Percentiles rank a stretch among this genome's conserved stretches.
phyloP scores from a whole-genome alignment of 257 asterid species.

The Gentiana dahurica region DNA sequence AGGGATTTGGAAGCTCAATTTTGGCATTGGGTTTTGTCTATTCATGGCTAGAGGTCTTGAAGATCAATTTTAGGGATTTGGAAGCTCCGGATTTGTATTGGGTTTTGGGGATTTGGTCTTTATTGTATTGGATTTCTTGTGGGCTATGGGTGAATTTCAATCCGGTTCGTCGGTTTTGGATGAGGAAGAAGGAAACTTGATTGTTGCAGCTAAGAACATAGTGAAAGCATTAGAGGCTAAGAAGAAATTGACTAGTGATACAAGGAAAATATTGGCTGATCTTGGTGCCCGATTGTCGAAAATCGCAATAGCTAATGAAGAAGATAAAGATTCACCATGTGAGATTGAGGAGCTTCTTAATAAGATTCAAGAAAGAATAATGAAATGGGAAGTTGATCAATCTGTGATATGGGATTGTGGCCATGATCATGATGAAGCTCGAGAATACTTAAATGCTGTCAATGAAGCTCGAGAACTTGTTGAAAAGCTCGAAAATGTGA shows the following conservation, averaged over 20 bases:
- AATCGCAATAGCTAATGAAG: slow-evolving; percentile 28
- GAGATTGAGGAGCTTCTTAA: slow-evolving; percentile 57
- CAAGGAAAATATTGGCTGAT: slow-evolving; percentile 54
- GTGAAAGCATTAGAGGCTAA: slow-evolving; percentile 44
- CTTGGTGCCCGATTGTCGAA: slow-evolving; percentile 53
- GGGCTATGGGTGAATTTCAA: slow-evolving; percentile 50
- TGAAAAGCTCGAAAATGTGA: slow-evolving; percentile 43
- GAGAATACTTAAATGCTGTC: slow-evolving; percentile 55
- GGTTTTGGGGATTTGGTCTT: neutral
- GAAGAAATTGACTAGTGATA: slow-evolving; percentile 37
- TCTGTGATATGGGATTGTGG: slow-evolving; percentile 82
- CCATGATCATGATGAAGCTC: slow-evolving; percentile 51
- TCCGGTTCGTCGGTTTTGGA: slow-evolving; percentile 21
- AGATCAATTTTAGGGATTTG: neutral
- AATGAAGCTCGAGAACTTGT: slow-evolving; percentile 55
- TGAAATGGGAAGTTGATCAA: slow-evolving; percentile 63
- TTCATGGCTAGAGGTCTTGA: slow-evolving; percentile 4
- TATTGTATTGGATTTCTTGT: slow-evolving; percentile 14
- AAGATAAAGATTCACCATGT: slow-evolving; percentile 14
- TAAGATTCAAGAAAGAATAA: slow-evolving; percentile 42
- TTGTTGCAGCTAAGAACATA: slow-evolving; percentile 55
- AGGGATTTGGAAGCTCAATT: too few species aligned
- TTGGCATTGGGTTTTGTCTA: too few species aligned
- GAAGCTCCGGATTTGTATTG: neutral
- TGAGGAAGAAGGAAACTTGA: slow-evolving; percentile 63